Base-by-base conservation (phyloP, 768 basidiomycete species). In the Leccinum longicurvipes region DNA sequence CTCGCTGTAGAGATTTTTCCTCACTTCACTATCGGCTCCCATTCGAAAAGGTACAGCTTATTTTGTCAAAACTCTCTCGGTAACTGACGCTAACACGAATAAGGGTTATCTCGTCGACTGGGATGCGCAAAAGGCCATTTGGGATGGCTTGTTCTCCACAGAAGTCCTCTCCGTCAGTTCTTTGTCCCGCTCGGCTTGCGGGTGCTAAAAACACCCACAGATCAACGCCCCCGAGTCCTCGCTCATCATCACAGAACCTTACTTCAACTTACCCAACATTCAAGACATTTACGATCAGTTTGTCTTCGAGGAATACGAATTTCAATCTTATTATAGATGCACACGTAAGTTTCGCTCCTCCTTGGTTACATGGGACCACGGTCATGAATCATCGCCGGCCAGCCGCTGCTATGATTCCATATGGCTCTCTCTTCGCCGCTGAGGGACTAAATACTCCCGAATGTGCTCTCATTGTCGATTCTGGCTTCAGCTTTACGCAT, bases 261-360 rank as follows among this genome's bases (percentile, higher is more conserved):
- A 91, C 67, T 91, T 96, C 79, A 94, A 98, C 73, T 76, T 95
- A 9, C 90, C 92, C 24, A 93, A 92, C 66, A 82, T 97, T 12
- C 91, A 93, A 72, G 91, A 93, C 25, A 81, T 91, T 31, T 94
- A 95, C 64, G 95, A 98, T 68, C 93, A 98, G 72, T 89, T 98
- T 68, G 79, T 96, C 3, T 98, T 97, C 64, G 95, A 98, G 69
- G 93, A 98, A 73, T 98, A 94, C 74, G 94, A 95, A 64, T 97
- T 96, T 67, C 77, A 80, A 47, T 84, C 90, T 47, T 93, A 91
- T 69, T 78, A 82, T 65, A 82, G 93, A 27, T 85, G 85, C 66
- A 84, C 92, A 51, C 87, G 95, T 96, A 73, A 68, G 89, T 77
- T 23, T 42, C 34, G 47, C 52, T 51, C 53, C 53, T 51, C 63